Conservation (phyloP, 768 basidiomycete species). For the Dacryopinax primogenitus region DNA sequence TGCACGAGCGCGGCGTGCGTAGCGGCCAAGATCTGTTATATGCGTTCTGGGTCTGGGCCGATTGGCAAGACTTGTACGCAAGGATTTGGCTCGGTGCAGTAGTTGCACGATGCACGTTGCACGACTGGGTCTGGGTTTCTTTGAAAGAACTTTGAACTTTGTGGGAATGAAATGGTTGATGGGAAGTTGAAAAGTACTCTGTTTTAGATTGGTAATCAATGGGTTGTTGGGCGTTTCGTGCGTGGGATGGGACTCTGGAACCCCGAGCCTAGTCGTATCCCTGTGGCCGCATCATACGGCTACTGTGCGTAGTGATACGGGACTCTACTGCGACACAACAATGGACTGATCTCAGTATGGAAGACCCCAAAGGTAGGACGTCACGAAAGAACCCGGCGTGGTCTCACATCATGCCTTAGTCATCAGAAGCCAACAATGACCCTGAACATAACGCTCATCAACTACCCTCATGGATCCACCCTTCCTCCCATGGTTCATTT, state of each 20-base stretch:
- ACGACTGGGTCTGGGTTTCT: background rate
- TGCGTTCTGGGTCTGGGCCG: constrained; percentile 56
- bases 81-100: constrained; percentile 57
- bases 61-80: constrained; percentile 46
- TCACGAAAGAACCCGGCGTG: no score
- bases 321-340: background rate
- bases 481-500: no score
- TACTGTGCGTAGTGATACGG: no score
- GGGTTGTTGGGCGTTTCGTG: background rate
- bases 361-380: no score
- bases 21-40: constrained; percentile 62
- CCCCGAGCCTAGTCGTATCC: no score
- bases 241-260: no score
- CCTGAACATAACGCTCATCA: no score
- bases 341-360: no score
- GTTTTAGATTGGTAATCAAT: background rate
- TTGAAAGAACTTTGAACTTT: background rate
- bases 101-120: background rate
- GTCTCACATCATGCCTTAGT: no score
- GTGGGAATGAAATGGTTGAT: background rate
- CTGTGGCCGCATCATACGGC: no score
- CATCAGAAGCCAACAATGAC: no score
- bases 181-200: background rate
- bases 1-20: constrained; percentile 47
- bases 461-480: no score